Evolutionary conservation across 1,139 yeast genomes (phyloP).

Genomic region (Pichia sp.): DNA sequence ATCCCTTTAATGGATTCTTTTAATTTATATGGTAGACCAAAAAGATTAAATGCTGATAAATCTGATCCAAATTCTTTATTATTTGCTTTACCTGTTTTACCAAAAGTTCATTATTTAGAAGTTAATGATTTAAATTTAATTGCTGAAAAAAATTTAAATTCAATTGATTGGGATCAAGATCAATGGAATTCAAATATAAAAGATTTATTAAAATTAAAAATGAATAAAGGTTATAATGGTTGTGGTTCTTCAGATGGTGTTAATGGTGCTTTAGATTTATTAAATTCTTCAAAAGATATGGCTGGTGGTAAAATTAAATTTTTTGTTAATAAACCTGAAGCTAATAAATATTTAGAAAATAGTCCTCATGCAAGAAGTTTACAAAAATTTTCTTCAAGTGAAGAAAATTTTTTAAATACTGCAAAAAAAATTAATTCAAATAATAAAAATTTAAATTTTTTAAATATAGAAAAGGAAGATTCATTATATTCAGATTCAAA

Average conservation of each 20-base stretch:
- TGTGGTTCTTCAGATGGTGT: conserved; percentile 68
- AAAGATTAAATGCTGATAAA: conserved; percentile 81
- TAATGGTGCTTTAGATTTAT: conserved; percentile 50
- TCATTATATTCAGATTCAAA: conserved; percentile 4
- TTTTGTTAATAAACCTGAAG: conserved; percentile 14
- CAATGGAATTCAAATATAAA: conserved; percentile 69
- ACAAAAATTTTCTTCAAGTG: conserved; percentile 16
- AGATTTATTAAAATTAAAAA: conserved; percentile 54
- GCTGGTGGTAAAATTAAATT: conserved; percentile 14
- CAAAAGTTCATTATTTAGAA: conserved; percentile 76
- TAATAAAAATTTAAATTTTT: not conserved
- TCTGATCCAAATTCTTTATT: conserved; percentile 70
- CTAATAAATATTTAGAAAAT: conserved; percentile 10
- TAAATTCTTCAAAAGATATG: conserved; percentile 30
- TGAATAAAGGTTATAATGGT: conserved; percentile 73
- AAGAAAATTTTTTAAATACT: conserved; percentile 15
- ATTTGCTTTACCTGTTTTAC: conserved; percentile 89
- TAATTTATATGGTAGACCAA: conserved; percentile 87
- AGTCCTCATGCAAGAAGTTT: conserved; percentile 8
- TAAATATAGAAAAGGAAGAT: conserved; percentile 1
- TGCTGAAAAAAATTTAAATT: conserved; percentile 29
- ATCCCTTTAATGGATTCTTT: conserved; percentile 84
- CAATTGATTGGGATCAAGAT: conserved; percentile 54
- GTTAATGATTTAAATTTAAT: conserved; percentile 47
- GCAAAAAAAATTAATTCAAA: not conserved